A percentile compares a stretch with the other conserved stretches of the same genome.
These are phyloP conservation scores for Dentiscutata heterogama DNA, from an alignment of 371 early-diverging fungal genomes.

Conservation along the genomic window DNA sequence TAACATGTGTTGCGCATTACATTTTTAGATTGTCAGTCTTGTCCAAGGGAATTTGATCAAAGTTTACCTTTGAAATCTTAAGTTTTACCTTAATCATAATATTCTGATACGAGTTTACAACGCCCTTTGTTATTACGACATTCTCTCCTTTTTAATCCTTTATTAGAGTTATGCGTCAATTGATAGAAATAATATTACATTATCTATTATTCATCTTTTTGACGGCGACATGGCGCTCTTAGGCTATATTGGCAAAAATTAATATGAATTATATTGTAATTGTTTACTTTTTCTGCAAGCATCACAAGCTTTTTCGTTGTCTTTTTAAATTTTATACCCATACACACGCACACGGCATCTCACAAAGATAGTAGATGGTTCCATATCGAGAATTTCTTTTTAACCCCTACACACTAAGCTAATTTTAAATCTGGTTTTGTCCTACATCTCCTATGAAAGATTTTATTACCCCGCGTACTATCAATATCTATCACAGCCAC, in stretches of 20 bases:
- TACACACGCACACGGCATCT: slow-evolving; percentile 3
- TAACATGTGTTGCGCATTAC: slow-evolving; percentile 26
- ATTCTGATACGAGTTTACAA: too few species aligned
- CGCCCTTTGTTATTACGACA: too few species aligned
- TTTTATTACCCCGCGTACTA: slow-evolving; percentile 20
- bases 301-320: slow-evolving; percentile 31
- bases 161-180: too few species aligned
- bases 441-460: not conserved
- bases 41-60: too few species aligned
- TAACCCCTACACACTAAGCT: slow-evolving; percentile 11
- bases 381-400: not conserved
- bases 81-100: too few species aligned
- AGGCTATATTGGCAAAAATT: too few species aligned
- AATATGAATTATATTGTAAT: slow-evolving; percentile 5
- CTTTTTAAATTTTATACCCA: not conserved
- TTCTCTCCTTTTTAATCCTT: too few species aligned
- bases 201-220: too few species aligned
- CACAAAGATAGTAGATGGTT: not conserved
- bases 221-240: too few species aligned
- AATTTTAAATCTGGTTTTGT: too few species aligned
- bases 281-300: slow-evolving; percentile 29
- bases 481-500: slow-evolving; percentile 8
- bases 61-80: too few species aligned
- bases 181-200: too few species aligned
- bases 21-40: slow-evolving; percentile 9